Base-by-base conservation (phyloP, 805 yeast genomes). In the Cyberlindnera meyerae region DNA sequence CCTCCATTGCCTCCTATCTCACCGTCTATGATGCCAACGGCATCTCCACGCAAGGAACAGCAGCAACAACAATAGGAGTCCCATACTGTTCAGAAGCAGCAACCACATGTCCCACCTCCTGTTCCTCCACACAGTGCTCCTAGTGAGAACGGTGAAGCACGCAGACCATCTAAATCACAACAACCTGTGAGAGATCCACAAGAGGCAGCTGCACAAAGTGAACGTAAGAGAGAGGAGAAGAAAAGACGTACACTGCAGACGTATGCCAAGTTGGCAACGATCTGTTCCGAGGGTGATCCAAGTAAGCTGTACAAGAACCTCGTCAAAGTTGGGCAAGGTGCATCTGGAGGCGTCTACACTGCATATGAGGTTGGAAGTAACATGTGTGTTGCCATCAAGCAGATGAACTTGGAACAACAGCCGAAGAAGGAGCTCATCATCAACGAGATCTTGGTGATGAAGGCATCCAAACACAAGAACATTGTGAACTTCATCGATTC, bases 371-470 rank as follows among this genome's bases (percentile, higher is more conserved):
- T 62, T 24, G 70, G 71, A 13, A 68, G 70, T 16, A 67, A 68
- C 37, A 64, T 65, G 21, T 69, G 77, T 33, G 97, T 93, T 26
- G 99, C 99, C 8, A 85, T 93, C 50, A 93, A 93, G 58, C 97
- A 93, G 65, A 93, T 93, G 95, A 87, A 87, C 52, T 65, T 93
- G 37, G 94, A 85, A 48, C 82, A 82, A 51, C 99, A 93, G 61
- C 97, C 97, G 8, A 85, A 89, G 67, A 90, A 90, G 60, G 97
- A 93, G 54, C 68, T 90, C 31, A 93, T 93, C 51, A 85, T 93
- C 39, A 90, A 89, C 61, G 99, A 93, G 58, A 93, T 93, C 43
- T 65, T 88, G 49, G 98, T 94, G 34, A 93, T 93, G 97, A 86
- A 82, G 56, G 96, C 88, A 18, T 76, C 88, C 36, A 79, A 75